Evolutionary conservation across 2,329 filamentous ascomycete species (phyloP), one percentile per base, ranked within the genome.

Genomic region (Cladosporium velox): DNA sequence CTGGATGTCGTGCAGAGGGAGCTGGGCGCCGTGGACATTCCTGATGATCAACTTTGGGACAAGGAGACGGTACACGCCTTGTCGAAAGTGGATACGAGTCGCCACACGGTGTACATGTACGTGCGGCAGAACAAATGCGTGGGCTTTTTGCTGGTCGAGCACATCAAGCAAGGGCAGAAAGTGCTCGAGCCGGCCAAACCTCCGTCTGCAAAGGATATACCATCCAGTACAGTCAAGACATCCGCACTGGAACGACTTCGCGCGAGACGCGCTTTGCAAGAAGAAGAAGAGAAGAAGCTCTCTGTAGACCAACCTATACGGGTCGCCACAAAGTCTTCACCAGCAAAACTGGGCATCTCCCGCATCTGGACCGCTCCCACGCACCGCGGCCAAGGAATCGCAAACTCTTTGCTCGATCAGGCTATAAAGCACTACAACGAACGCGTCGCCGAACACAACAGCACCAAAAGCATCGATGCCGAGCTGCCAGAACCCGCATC

Each of bases 1-100:
- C 79, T 90, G 59, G 85, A 87, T 68, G 83, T 90, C 21, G 86
- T 89, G 62, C 87, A 87, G 71, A 82, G 82, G 59, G 88, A 90
- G 72, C 77, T 90, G 32, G 86, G 84, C 2, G 86, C 87, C 26
- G 84, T 87, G 0, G 80, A 85, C 41, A 88, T 90, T 61, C 75
- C 80, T 28, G 86, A 89, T 30, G 80, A 83, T 35, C 77, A 82
- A 28, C 76, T 89, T 44, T 90, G 87, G 87, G 82, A 83, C 57
- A 81, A 79, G 70, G 38, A 44, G 2, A 51, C 82, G 76, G 70
- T 78, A 73, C 69, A 70, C 76, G 34, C 70, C 70, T 14, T 52
- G n/a, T 5, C 21, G 4, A 26, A 34, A 14, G n/a, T n/a, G 7
- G 30, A 4, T n/a, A 3, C 41, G 26, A 44, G 61, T 47, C 80